Evolutionary conservation across 1,284 basidiomycete species (phyloP).

Genomic region (Heterobasidion occidentale): DNA sequence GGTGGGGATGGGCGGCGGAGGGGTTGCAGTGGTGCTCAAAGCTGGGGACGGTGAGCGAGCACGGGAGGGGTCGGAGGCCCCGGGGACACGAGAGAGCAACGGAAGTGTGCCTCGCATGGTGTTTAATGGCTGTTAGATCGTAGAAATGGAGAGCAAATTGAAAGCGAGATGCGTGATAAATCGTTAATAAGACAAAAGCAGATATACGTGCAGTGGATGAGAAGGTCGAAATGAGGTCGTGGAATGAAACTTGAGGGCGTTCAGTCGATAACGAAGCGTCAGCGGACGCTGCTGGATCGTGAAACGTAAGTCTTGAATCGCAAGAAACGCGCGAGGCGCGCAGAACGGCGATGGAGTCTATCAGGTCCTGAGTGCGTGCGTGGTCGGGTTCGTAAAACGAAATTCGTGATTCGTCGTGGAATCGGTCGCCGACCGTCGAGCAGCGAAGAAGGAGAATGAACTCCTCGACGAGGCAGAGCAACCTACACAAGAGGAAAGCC

Average conservation of each 20-base stretch:
- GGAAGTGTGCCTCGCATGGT: constrained; percentile 28
- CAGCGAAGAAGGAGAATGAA: background rate
- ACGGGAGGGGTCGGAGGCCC: constrained; percentile 16
- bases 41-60: constrained; percentile 21
- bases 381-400: background rate
- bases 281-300: background rate
- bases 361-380: background rate
- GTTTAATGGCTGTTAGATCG: constrained; percentile 1
- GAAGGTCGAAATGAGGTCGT: background rate
- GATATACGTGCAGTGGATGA: background rate
- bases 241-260: too few species aligned
- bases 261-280: too few species aligned
- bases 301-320: background rate
- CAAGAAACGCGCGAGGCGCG: background rate
- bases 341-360: background rate
- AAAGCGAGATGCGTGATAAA: constrained; percentile 3
- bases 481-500: background rate
- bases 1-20: constrained; percentile 37
- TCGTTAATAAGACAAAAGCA: constrained; percentile 2
- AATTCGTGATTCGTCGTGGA: background rate
- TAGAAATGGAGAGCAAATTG: constrained; percentile 1
- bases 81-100: constrained; percentile 23
- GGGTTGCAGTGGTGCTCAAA: constrained; percentile 13
- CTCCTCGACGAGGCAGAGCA: background rate
- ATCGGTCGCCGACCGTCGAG: background rate